Percentiles rank a stretch among this genome's conserved stretches.
phyloP scores from a whole-genome alignment of 1,284 basidiomycete genomes.

The Ustilago vetiveriae region DNA sequence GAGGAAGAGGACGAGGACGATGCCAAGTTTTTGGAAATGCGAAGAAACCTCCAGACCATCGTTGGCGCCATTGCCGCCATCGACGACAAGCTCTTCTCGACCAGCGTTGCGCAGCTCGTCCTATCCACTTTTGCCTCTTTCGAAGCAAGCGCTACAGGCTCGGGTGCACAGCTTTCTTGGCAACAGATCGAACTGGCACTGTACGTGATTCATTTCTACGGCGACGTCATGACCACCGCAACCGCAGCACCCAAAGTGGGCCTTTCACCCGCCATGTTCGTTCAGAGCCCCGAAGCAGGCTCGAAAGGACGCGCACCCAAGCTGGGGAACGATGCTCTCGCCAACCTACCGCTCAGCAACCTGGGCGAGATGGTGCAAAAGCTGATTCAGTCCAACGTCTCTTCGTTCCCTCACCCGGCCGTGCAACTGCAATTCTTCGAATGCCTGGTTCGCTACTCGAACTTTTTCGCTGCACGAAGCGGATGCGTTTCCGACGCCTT shows the following conservation, averaged over 20 bases:
- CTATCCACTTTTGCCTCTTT: constrained; percentile 78
- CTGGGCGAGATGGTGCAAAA: constrained; percentile 90
- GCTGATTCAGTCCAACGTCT: constrained; percentile 84
- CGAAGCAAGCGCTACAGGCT: constrained; percentile 70
- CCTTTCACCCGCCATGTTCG: constrained; percentile 60
- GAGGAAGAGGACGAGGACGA: constrained; percentile 78
- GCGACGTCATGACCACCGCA: constrained; percentile 72
- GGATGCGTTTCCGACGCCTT: constrained; percentile 77
- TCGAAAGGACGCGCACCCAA: constrained; percentile 56
- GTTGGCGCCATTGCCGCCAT: constrained; percentile 83
- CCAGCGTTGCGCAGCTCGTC: constrained; percentile 77
- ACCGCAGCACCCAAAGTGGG: constrained; percentile 59
- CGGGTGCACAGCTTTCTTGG: constrained; percentile 76
- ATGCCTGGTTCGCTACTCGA: constrained; percentile 86
- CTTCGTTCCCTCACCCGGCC: constrained; percentile 82
- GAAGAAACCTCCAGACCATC: constrained; percentile 84
- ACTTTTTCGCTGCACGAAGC: constrained; percentile 90
- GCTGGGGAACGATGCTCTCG: constrained; percentile 48
- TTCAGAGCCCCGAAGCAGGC: constrained; percentile 52
- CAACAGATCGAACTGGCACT: constrained; percentile 91
- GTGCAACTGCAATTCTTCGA: constrained; percentile 96
- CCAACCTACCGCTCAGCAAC: constrained; percentile 77
- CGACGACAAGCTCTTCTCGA: constrained; percentile 81
- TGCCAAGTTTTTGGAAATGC: constrained; percentile 82
- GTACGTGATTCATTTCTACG: constrained; percentile 91